These are phyloP conservation scores for Aspergillus saccharolyticus DNA, from an alignment of 495 filamentous ascomycete species.

Conservation along the genomic window DNA sequence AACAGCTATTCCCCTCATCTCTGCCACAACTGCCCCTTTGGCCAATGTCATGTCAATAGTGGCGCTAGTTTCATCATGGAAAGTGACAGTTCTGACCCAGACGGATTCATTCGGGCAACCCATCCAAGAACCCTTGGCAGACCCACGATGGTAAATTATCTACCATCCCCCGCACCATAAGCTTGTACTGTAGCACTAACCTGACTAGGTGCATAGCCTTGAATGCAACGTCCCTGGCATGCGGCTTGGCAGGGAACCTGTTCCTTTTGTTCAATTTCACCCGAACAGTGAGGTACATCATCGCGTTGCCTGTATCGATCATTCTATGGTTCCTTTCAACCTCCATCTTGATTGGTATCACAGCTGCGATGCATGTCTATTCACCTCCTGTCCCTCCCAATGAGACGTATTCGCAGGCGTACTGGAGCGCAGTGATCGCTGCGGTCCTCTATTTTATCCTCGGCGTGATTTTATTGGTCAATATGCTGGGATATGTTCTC, in stretches of 20 bases:
- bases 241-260: constrained; percentile 64
- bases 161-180: neutral
- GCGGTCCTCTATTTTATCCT: constrained; percentile 61
- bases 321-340: constrained; percentile 64
- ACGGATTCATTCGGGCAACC: constrained; percentile 31
- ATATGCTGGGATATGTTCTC: constrained; percentile 72
- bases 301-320: constrained; percentile 66
- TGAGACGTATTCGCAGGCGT: constrained; percentile 67
- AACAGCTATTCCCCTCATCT: constrained; percentile 68
- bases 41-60: constrained; percentile 76
- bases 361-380: constrained; percentile 55
- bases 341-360: constrained; percentile 57
- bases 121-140: constrained; percentile 37
- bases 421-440: constrained; percentile 72
- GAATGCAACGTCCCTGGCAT: constrained; percentile 63
- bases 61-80: constrained; percentile 64
- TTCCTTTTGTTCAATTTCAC: constrained; percentile 84
- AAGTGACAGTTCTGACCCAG: constrained; percentile 34
- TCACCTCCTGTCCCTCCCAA: constrained; percentile 51
- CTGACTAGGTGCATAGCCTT: constrained; percentile 41
- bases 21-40: constrained; percentile 65
- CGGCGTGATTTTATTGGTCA: constrained; percentile 61
- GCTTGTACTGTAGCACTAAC: constrained; percentile 6
- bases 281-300: constrained; percentile 67
- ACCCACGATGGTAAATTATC: constrained; percentile 48